Evolutionary conservation across 208 protist genomes (phyloP).

Genomic region (Leishmania arabica): DNA sequence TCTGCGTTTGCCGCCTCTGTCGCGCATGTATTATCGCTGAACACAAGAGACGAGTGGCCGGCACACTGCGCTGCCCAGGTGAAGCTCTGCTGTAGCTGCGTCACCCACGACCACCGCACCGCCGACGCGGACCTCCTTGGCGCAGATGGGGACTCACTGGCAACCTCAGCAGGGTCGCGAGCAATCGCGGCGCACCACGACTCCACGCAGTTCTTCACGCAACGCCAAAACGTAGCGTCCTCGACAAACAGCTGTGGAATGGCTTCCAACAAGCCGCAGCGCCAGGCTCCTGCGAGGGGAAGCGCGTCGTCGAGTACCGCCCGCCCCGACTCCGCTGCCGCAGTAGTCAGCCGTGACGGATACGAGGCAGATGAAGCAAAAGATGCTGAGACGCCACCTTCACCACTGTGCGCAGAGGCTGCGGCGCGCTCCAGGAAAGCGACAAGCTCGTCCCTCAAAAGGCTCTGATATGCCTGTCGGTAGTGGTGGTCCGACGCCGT

Average conservation of each 20-base stretch:
- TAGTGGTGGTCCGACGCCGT: conserved; percentile 25
- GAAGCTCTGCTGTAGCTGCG: conserved; percentile 50
- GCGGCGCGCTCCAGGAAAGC: conserved; percentile 17
- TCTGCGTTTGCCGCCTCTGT: background rate
- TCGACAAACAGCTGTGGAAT: conserved; percentile 47
- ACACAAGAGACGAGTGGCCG: conserved; percentile 40
- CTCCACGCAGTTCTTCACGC: conserved; percentile 31
- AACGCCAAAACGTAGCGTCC: conserved; percentile 42
- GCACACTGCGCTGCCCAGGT: conserved; percentile 57
- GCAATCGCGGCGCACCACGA: conserved; percentile 17
- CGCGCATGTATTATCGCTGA: conserved; percentile 17
- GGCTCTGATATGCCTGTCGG: conserved; percentile 7
- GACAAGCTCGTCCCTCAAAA: conserved; percentile 8
- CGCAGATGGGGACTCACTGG: background rate
- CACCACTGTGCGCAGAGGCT: background rate
- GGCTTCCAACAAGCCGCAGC: conserved; percentile 47
- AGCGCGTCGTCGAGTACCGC: background rate
- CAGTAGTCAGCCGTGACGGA: background rate
- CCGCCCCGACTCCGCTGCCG: background rate
- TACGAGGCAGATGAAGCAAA: background rate
- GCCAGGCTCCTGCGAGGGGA: conserved; percentile 1
- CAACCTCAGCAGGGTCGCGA: background rate
- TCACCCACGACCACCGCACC: conserved; percentile 7
- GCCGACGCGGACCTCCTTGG: background rate
- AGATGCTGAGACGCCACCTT: background rate